A percentile compares a stretch with the other conserved stretches of the same genome.
These are phyloP conservation scores for Phoma herbarum DNA, from an alignment of 2,329 filamentous ascomycete species.

Conservation along the genomic window DNA sequence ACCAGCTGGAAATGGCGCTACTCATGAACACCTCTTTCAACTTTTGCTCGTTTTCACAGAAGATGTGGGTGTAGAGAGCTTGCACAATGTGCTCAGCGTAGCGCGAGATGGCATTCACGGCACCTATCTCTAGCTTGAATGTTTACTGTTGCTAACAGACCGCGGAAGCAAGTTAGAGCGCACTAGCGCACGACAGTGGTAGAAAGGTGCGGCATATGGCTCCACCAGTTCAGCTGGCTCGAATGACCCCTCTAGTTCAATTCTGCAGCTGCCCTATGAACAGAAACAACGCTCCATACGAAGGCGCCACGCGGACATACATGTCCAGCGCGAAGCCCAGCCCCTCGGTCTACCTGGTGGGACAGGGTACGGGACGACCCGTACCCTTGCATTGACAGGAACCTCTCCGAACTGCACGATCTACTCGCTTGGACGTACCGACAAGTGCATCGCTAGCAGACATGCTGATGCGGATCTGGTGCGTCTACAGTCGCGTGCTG, in stretches of 20 bases:
- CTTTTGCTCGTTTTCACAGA: not conserved
- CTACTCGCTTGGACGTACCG: conserved; percentile 9
- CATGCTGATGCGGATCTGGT: not conserved
- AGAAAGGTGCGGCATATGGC: not conserved
- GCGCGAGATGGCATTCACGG: not conserved
- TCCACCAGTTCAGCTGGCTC: not conserved
- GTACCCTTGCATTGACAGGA: conserved; percentile 10
- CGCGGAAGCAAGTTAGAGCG: not conserved
- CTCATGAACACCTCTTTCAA: not conserved
- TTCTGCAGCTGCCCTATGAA: too few species aligned
- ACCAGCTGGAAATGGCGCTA: not conserved
- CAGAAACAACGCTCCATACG: not conserved
- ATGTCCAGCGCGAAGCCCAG: conserved; percentile 9
- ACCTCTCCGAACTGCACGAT: conserved; percentile 6
- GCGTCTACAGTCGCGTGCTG: not conserved
- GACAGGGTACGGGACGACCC: conserved; percentile 13
- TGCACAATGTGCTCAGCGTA: not conserved
- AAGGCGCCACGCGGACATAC: not conserved
- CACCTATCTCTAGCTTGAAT: too few species aligned
- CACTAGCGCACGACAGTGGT: not conserved
- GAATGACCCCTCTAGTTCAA: not conserved
- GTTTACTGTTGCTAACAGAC: too few species aligned
- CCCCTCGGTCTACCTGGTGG: conserved; percentile 7
- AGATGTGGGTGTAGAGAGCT: not conserved
- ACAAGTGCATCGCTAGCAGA: not conserved